phyloP scores from a whole-genome alignment of 345 rosid species.

The Sonneratia alba region DNA sequence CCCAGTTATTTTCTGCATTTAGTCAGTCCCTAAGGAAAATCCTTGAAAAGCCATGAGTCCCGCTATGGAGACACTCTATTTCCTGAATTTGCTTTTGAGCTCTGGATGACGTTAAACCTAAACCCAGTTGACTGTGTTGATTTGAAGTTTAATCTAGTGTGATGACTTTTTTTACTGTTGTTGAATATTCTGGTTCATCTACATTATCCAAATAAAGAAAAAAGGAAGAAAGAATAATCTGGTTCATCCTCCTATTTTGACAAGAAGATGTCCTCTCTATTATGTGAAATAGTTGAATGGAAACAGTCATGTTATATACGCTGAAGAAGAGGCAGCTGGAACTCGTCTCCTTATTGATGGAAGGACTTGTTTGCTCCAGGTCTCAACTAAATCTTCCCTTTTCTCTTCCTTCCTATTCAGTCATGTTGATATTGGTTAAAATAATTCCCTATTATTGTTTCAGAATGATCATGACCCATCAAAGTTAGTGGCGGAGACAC shows the following conservation, averaged over 20 bases:
- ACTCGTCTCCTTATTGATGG: slow-evolving; percentile 99
- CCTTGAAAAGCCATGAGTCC: no score
- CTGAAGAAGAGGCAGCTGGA: slow-evolving; percentile 99
- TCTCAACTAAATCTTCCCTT: slow-evolving; percentile 15
- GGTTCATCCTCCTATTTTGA: background rate
- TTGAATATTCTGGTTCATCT: background rate
- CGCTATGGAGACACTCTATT: no score
- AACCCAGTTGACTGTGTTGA: background rate
- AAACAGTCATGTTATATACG: slow-evolving; percentile 97
- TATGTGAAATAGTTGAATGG: slow-evolving; percentile 70
- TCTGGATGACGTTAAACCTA: background rate
- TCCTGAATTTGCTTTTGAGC: no score
- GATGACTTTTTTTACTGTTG: background rate
- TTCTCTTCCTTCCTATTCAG: slow-evolving; percentile 2
- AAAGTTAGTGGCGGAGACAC: slow-evolving; percentile 91
- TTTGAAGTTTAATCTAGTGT: background rate
- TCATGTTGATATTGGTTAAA: slow-evolving; percentile 10
- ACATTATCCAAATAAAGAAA: no score
- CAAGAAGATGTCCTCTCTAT: background rate
- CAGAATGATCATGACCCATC: slow-evolving; percentile 99
- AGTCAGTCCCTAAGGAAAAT: no score
- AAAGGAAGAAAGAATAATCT: background rate
- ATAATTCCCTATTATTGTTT: slow-evolving; percentile 14
- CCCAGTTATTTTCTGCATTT: no score
- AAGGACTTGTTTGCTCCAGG: slow-evolving; percentile 97